phyloP scores from a whole-genome alignment of 2,329 filamentous ascomycete genomes.

The Ceratocystis variospora region DNA sequence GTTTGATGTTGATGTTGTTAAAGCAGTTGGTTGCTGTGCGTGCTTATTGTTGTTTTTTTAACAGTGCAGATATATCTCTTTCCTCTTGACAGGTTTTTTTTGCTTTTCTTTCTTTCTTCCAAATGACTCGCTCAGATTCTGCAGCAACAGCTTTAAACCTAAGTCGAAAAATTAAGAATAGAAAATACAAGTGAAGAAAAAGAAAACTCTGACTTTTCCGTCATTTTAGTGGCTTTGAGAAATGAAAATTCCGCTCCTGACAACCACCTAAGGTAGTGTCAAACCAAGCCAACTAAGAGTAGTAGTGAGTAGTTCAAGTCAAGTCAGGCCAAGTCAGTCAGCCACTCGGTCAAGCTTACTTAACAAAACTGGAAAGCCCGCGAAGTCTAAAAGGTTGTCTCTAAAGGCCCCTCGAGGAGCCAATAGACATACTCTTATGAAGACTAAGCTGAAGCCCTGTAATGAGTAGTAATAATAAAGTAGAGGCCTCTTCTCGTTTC shows the following conservation, averaged over 20 bases:
- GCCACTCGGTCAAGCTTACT: too few relatives aligned
- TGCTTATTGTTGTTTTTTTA: background rate
- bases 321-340: too few relatives aligned
- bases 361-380: too few relatives aligned
- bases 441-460: background rate
- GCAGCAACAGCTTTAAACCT: background rate
- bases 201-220: background rate
- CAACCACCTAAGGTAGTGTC: background rate
- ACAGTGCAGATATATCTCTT: background rate
- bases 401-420: background rate
- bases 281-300: too few relatives aligned
- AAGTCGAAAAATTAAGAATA: background rate
- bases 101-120: background rate
- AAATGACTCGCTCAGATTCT: conserved; percentile 3
- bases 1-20: background rate
- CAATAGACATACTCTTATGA: background rate
- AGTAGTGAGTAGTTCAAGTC: too few relatives aligned
- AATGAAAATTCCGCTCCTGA: background rate
- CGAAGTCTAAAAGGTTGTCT: too few relatives aligned
- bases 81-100: background rate
- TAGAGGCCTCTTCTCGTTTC: too few relatives aligned
- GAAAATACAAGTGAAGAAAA: background rate
- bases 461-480: too few relatives aligned
- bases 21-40: background rate
- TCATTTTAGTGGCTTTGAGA: background rate